Evolutionary conservation across 1,284 basidiomycete species (phyloP), one percentile per base, ranked within the genome.

Genomic region (Rhodotorula sp.): DNA sequence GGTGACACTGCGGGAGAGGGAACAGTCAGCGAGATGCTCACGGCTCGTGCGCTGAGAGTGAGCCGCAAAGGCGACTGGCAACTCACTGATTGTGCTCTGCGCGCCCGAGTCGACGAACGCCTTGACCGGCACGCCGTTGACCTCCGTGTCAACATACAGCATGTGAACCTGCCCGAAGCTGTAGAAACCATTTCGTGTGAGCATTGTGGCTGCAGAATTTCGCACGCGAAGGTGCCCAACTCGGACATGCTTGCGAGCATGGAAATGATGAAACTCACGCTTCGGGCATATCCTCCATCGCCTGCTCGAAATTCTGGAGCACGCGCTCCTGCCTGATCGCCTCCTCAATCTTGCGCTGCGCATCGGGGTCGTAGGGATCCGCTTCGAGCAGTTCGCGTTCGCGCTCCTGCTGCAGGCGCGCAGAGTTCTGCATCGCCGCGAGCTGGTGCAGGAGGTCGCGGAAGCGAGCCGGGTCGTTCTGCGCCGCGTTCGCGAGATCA

Each of bases 101-200:
- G 97, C 96, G 42, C 96, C 96, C 75, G 93, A 96, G 80, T 99
- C 96, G 41, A 99, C 97, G 79, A 99, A 99, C 0, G 97, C 97
- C 81, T 95, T 97, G 50, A 98, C 88, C 1, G 89, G 89, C 65
- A 87, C 86, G 0, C 91, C 91, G 78, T 99, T 99, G 5, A 99
- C 93, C 79, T 97, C 94, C 0, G 96, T 89, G 62, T 84, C 78
- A 75, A 85, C 78, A 70, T 96, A 99, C 62, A 99, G 89, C 97
- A 99, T 99, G 3, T 88, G 91, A 17, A 99, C 97, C 70, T 90
- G 87, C 23, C 93, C 97, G 82, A 99, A 99, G 72, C 71, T 82
- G 79, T 34, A 78, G n/a, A 14, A 1, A 7, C n/a, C n/a, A n/a
- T n/a, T n/a, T n/a, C n/a, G n/a, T n/a, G n/a, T n/a, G n/a, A n/a